Conservation (phyloP, 495 filamentous ascomycete genomes). For the Podospora anserina region DNA sequence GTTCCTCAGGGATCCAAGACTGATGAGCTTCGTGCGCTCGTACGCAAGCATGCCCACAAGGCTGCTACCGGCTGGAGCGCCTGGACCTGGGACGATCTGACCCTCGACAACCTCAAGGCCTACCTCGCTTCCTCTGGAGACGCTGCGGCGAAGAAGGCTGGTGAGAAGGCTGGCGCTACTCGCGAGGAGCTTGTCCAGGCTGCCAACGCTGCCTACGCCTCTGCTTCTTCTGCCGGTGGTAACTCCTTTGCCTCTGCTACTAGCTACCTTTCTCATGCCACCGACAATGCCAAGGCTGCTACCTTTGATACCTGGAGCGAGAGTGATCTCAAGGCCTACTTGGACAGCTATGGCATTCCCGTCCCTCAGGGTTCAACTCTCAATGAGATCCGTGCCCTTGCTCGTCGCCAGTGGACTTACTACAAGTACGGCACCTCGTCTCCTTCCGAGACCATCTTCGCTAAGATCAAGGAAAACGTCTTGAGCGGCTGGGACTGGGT, state of each 20-base stretch:
- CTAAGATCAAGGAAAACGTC: constrained; percentile 56
- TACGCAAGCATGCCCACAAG: constrained; percentile 69
- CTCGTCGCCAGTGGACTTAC: constrained; percentile 68
- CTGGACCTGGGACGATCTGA: constrained; percentile 85
- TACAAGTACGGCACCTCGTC: constrained; percentile 73
- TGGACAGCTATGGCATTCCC: constrained; percentile 76
- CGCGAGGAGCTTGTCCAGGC: constrained; percentile 70
- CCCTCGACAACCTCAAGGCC: constrained; percentile 68
- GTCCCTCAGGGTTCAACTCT: constrained; percentile 66
- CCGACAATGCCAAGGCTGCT: constrained; percentile 63
- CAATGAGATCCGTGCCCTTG: constrained; percentile 64
- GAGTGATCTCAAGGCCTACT: constrained; percentile 72
- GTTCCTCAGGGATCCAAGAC: constrained; percentile 73
- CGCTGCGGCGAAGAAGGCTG: constrained; percentile 64
- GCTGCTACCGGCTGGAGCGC: constrained; percentile 66
- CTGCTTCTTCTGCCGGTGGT: constrained; percentile 66
- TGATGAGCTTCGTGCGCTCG: constrained; percentile 74
- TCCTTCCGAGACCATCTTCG: constrained; percentile 62
- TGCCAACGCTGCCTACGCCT: constrained; percentile 67
- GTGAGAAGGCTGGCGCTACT: constrained; percentile 60
- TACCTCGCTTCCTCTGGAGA: constrained; percentile 60
- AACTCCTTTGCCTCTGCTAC: constrained; percentile 69
- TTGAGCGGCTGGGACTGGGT: constrained; percentile 57
- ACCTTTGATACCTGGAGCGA: constrained; percentile 80
- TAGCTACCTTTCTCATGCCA: constrained; percentile 65